Base-by-base conservation (phyloP, 306 rosid genomes). In the Medicago arabica region DNA sequence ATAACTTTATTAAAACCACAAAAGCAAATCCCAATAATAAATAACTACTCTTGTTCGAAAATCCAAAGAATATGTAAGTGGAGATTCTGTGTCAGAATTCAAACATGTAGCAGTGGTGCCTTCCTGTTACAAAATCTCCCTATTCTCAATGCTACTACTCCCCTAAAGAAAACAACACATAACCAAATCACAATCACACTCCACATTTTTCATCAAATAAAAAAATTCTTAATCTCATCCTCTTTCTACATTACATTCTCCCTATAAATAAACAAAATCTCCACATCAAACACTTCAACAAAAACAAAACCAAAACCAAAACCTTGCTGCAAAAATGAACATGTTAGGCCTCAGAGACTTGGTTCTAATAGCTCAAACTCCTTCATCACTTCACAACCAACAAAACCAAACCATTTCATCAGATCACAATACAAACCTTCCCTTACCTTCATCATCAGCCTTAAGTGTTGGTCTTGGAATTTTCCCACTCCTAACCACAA, bases 341-440 rank as follows among this genome's bases (percentile, higher is more conserved):
- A 90, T 90, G 97, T 80, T 92, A 85, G 97, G 97, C 78, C 83
- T 92, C 9, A 80, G 97, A 83, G 97, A 92, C 84, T 85, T 92
- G 1, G 82, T 92, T 69, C 76, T 92, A 78, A 78, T 92, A 67
- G 89, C 92, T 39, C 93, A 93, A 31, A 83, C 79, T 9, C 71
- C 86, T 69, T 75, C 87, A 61, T 70, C 88, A 19, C 74, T 86
- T 53, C 92, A 86, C 69, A 88, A 85, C 5, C 77, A 75, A 16
- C 95, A 80, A 0, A 68, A 38, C 71, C 96, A 88, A 71, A 85
- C 87, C 83, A 81, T 83, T 71, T 79, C 90, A 61, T 54, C 87
- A 13, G 88, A 91, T 16, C 89, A 86, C 54, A 85, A 83, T 72
- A 70, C 77, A 11, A 83, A 78, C 60, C 80, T 87, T 14, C 85